Percentiles rank a stretch among this genome's conserved stretches.
phyloP scores from a whole-genome alignment of 1,284 basidiomycete genomes.

The Gomphus sp. region DNA sequence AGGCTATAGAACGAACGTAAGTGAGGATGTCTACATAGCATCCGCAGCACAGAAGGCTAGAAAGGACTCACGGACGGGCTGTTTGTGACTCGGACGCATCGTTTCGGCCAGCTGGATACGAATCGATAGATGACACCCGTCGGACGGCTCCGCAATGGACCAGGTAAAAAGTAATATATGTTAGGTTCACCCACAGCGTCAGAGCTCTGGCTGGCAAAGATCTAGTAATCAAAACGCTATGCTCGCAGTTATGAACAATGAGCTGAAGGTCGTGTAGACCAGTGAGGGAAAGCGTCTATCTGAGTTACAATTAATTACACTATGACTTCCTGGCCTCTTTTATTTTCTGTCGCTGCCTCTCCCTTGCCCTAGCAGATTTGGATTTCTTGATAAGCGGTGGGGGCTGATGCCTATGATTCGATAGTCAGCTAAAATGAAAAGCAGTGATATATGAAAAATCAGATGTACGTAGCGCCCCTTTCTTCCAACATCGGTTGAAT shows the following conservation, averaged over 20 bases:
- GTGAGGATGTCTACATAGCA: background rate
- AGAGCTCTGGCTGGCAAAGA: background rate
- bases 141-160: background rate
- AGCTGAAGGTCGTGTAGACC: constrained; percentile 2
- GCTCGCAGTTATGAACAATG: constrained; percentile 3
- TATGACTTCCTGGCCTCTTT: background rate
- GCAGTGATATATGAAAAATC: background rate
- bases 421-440: background rate
- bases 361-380: constrained; percentile 7
- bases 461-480: constrained; percentile 43
- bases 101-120: constrained; percentile 1
- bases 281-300: constrained; percentile 6
- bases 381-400: constrained; percentile 7
- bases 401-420: background rate
- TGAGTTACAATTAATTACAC: constrained; percentile 5
- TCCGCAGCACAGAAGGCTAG: background rate
- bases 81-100: constrained; percentile 4
- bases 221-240: background rate
- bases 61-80: constrained; percentile 1
- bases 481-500: constrained; percentile 35
- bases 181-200: background rate
- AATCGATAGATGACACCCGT: constrained; percentile 6
- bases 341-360: constrained; percentile 2
- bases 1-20: background rate
- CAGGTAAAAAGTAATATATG: background rate